These are phyloP conservation scores for Bryoerythrophyllum caledonicum DNA, from an alignment of 225 moss, liverwort and hornwort species.

Conservation along the genomic window DNA sequence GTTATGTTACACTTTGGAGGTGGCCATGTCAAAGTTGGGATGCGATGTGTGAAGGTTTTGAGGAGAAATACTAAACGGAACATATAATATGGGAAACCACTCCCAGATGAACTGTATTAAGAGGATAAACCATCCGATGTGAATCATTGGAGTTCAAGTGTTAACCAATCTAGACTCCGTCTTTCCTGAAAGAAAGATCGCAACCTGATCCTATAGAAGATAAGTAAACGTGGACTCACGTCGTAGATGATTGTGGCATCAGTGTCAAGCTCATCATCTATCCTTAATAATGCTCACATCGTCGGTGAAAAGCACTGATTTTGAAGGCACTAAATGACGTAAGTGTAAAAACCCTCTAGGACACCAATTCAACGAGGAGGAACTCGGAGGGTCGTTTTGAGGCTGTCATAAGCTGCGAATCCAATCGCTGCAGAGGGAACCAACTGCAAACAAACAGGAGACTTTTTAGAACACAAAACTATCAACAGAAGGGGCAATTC, in stretches of 20 bases:
- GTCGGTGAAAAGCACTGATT: background rate
- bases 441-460: conserved; percentile 41
- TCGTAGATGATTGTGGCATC: background rate
- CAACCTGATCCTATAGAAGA: background rate
- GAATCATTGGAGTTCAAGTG: background rate
- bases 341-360: background rate
- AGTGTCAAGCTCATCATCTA: background rate
- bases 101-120: too few species aligned
- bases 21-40: too few species aligned
- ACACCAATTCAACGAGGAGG: conserved; percentile 54
- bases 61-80: too few species aligned
- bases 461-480: background rate
- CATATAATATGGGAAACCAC: too few species aligned
- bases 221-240: too few species aligned
- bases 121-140: too few species aligned
- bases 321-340: background rate
- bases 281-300: background rate
- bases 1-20: too few species aligned
- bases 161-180: background rate
- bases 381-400: conserved; percentile 75
- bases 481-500: background rate
- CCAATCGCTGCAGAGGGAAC: conserved; percentile 94
- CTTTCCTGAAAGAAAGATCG: too few species aligned
- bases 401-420: conserved; percentile 82
- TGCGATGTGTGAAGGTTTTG: too few species aligned